phyloP scores from a whole-genome alignment of 2,329 filamentous ascomycete species.

The Exserohilum rostratum region DNA sequence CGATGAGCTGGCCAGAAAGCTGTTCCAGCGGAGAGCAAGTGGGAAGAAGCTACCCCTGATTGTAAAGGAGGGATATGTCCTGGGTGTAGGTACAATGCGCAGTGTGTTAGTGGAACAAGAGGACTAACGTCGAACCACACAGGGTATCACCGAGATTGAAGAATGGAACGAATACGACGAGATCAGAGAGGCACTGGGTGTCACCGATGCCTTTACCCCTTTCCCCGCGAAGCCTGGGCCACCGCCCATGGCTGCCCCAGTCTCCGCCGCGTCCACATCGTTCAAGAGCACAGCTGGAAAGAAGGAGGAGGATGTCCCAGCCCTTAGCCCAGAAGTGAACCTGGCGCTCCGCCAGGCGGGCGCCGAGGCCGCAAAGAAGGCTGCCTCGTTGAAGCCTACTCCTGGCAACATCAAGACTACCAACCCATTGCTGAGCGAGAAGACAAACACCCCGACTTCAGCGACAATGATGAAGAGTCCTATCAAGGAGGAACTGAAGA shows the following conservation, averaged over 20 bases:
- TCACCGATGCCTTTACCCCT: constrained; percentile 38
- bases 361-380: constrained; percentile 46
- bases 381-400: constrained; percentile 43
- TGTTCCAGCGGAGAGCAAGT: constrained; percentile 84
- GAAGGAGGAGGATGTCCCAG: constrained; percentile 31
- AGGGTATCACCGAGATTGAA: constrained; percentile 94
- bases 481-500: constrained; percentile 17
- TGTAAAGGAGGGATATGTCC: constrained; percentile 82
- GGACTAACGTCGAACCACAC: constrained; percentile 5
- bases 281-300: constrained; percentile 15
- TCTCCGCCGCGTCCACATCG: constrained; percentile 11
- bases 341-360: constrained; percentile 46
- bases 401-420: constrained; percentile 44
- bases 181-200: constrained; percentile 80
- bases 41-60: constrained; percentile 89
- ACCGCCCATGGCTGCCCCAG: constrained; percentile 8
- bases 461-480: constrained; percentile 36
- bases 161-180: constrained; percentile 99
- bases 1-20: constrained; percentile 83
- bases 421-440: constrained; percentile 44
- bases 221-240: constrained; percentile 38
- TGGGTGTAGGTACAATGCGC: constrained; percentile 70
- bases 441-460: constrained; percentile 35
- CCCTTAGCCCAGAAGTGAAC: constrained; percentile 36
- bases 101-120: background rate